Evolutionary conservation across 306 rosid species (phyloP).

Genomic region (Acacia crassicarpa): DNA sequence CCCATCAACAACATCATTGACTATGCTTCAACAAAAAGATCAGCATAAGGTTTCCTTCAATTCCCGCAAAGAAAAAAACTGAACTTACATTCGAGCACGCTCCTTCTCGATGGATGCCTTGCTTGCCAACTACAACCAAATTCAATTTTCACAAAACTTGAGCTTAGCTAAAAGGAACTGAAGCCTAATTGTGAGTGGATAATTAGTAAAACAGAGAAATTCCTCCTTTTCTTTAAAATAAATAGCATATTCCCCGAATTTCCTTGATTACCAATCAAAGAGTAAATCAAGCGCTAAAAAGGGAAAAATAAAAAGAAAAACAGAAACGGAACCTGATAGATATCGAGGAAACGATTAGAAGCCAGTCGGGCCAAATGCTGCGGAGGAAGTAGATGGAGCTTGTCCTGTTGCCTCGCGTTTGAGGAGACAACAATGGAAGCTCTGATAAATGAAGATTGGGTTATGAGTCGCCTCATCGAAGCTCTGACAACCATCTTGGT

Average conservation of each 20-base stretch:
- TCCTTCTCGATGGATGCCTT: constrained; percentile 72
- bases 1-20: constrained; percentile 33
- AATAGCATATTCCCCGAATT: neutral
- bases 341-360: constrained; percentile 78
- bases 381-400: constrained; percentile 39
- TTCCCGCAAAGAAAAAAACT: neutral
- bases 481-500: neutral
- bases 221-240: neutral
- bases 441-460: constrained; percentile 33
- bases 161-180: constrained; percentile 2
- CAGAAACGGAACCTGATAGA: constrained; percentile 57
- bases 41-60: constrained; percentile 5
- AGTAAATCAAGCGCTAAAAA: neutral
- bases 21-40: constrained; percentile 18
- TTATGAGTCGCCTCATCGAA: constrained; percentile 44
- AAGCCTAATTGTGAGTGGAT: neutral
- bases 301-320: too few species aligned
- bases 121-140: constrained; percentile 56
- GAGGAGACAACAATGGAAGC: constrained; percentile 39
- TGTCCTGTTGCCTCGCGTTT: constrained; percentile 30
- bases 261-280: constrained; percentile 1
- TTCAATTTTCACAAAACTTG: neutral
- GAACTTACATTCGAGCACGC: constrained; percentile 86
- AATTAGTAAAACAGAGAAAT: neutral
- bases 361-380: constrained; percentile 61